phyloP scores from a whole-genome alignment of 2,329 filamentous ascomycete genomes.

The Ophiostoma sp. region DNA sequence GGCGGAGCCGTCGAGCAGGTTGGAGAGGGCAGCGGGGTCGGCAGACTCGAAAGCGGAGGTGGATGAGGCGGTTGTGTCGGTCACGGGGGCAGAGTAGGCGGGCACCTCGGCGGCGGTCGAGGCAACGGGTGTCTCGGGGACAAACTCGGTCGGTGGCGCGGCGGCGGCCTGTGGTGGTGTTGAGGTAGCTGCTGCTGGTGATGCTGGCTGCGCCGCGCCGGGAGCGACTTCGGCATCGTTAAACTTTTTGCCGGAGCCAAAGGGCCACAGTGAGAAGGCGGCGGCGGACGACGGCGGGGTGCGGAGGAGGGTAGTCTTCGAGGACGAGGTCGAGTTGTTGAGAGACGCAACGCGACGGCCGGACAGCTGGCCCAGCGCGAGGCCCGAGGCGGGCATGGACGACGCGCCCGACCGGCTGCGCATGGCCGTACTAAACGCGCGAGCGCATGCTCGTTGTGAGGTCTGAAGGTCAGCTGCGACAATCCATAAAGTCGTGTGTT shows the following conservation, averaged over 20 bases:
- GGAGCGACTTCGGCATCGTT: slow-evolving; percentile 15
- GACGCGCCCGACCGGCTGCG: slow-evolving; percentile 29
- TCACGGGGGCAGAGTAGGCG: slow-evolving; percentile 31
- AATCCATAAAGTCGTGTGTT: not conserved
- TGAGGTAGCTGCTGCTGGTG: slow-evolving; percentile 17
- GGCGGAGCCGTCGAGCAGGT: slow-evolving; percentile 41
- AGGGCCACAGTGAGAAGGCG: slow-evolving; percentile 30
- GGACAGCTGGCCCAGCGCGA: slow-evolving; percentile 20
- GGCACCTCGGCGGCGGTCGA: slow-evolving; percentile 11
- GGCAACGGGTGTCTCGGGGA: not conserved
- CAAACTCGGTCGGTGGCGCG: not conserved
- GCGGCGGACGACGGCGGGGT: slow-evolving; percentile 23
- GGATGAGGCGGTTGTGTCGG: slow-evolving; percentile 24
- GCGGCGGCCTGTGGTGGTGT: slow-evolving; percentile 14
- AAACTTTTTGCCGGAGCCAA: slow-evolving; percentile 16
- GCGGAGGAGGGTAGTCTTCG: not conserved
- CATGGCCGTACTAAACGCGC: slow-evolving; percentile 37
- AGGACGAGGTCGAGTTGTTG: not conserved
- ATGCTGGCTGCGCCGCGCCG: no score
- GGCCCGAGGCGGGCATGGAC: not conserved
- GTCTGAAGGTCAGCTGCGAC: not conserved
- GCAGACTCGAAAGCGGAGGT: slow-evolving; percentile 32
- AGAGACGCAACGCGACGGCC: slow-evolving; percentile 20
- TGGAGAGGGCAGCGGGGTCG: slow-evolving; percentile 22
- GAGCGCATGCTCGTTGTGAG: not conserved